Conservation (phyloP, 768 basidiomycete species). For the Tubosaeta brunneosetosa region DNA sequence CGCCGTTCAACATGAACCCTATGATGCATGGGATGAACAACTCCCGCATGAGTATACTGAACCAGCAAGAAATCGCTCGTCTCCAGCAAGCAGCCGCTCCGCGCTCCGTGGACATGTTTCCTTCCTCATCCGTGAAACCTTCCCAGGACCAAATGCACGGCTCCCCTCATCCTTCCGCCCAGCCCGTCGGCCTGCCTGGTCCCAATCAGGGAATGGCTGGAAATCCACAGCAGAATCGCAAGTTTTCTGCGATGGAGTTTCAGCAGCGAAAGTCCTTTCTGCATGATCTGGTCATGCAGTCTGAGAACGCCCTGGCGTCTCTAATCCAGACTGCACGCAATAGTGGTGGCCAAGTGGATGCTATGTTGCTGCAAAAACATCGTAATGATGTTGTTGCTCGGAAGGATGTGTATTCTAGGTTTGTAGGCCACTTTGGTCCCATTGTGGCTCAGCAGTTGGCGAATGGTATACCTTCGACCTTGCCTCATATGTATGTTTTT, state of each 20-base stretch:
- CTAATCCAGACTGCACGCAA: conserved; percentile 10
- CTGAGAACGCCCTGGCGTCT: conserved; percentile 9
- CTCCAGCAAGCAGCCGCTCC: conserved; percentile 33
- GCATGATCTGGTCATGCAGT: conserved; percentile 3
- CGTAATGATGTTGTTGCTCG: conserved; percentile 24
- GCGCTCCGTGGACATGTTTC: conserved; percentile 43
- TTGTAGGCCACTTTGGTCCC: conserved; percentile 30
- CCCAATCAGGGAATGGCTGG: conserved; percentile 23
- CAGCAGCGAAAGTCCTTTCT: conserved; percentile 21
- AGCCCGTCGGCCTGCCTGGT: conserved; percentile 17
- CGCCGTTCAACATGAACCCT: conserved; percentile 27
- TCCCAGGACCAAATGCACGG: conserved; percentile 44
- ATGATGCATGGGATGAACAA: conserved; percentile 36
- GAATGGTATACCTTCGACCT: conserved; percentile 20
- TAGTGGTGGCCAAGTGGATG: conserved; percentile 14
- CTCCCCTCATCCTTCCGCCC: conserved; percentile 39
- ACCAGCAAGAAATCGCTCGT: conserved; percentile 38
- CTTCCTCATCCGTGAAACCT: conserved; percentile 39
- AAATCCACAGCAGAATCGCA: conserved; percentile 17
- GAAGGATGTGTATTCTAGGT: conserved; percentile 38
- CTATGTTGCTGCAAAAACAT: conserved; percentile 10
- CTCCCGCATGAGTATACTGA: conserved; percentile 41
- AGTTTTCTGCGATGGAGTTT: conserved; percentile 18
- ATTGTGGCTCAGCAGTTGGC: conserved; percentile 23
- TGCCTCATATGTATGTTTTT: conserved; percentile 33